Conservation (phyloP, 2,329 filamentous ascomycete genomes). For the Botrytis paeoniae region DNA sequence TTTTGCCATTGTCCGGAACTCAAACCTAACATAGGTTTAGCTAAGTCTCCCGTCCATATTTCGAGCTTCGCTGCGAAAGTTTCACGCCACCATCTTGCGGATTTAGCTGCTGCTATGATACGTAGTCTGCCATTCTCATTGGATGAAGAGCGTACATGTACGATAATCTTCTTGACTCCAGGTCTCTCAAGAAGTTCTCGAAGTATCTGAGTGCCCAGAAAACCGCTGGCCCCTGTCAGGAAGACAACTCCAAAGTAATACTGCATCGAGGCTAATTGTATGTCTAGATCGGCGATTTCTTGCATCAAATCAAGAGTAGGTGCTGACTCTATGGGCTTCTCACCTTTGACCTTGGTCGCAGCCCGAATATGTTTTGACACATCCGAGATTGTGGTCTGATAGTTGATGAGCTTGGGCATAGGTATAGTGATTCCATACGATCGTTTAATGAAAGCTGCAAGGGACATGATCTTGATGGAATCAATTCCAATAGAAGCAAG, state of each 20-base stretch:
- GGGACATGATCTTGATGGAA: slow-evolving; percentile 22
- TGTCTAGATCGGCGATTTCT: not conserved
- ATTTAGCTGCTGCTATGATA: slow-evolving; percentile 2
- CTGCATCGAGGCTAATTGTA: slow-evolving; percentile 5
- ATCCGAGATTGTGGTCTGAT: slow-evolving; percentile 16
- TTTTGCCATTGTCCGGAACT: slow-evolving; percentile 60
- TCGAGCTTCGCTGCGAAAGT: slow-evolving; percentile 14
- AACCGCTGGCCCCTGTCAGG: slow-evolving; percentile 9
- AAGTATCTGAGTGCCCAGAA: slow-evolving; percentile 5
- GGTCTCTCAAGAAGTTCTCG: slow-evolving; percentile 6
- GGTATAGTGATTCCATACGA: slow-evolving; percentile 8
- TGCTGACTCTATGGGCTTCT: not conserved
- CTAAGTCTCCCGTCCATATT: slow-evolving; percentile 58
- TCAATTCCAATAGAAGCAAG: slow-evolving; percentile 18
- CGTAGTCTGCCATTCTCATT: not conserved
- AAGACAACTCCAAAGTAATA: slow-evolving; percentile 3
- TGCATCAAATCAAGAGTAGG: slow-evolving; percentile 7
- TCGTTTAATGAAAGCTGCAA: slow-evolving; percentile 19
- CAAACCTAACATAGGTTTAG: slow-evolving; percentile 72
- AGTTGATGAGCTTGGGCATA: slow-evolving; percentile 13
- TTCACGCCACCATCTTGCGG: slow-evolving; percentile 14
- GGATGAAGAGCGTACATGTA: not conserved
- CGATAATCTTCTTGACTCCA: slow-evolving; percentile 3
- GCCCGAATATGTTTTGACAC: slow-evolving; percentile 8
- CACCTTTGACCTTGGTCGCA: not conserved